phyloP scores from a whole-genome alignment of 768 basidiomycete species.

The Strobilomyces confusus region DNA sequence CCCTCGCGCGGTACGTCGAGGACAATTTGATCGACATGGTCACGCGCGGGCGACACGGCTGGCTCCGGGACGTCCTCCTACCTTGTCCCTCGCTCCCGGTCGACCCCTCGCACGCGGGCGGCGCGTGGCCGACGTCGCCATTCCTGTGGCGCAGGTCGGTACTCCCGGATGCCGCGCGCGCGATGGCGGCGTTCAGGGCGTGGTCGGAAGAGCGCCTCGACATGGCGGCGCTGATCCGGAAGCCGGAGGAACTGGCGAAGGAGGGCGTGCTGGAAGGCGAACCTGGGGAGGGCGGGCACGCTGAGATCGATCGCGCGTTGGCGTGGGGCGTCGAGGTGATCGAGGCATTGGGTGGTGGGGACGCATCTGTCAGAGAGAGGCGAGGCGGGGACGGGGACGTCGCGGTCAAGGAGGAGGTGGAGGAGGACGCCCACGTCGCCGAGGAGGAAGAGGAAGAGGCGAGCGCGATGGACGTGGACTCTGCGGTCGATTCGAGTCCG shows the following conservation, averaged over 20 bases:
- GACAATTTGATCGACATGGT: constrained; percentile 38
- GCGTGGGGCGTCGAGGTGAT: constrained; percentile 55
- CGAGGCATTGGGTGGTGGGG: constrained; percentile 30
- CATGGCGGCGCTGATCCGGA: constrained; percentile 39
- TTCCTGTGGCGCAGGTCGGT: constrained; percentile 8
- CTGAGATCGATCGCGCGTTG: constrained; percentile 39
- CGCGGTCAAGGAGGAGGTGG: constrained; percentile 15
- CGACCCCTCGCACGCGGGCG: neutral
- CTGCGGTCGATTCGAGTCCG: neutral
- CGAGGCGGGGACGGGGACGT: neutral
- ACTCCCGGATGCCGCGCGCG: constrained; percentile 12
- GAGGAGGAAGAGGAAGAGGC: constrained; percentile 5
- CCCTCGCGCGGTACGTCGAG: constrained; percentile 40
- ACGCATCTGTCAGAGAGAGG: neutral
- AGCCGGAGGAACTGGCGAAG: constrained; percentile 37
- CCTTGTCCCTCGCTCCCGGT: neutral
- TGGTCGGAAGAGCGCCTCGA: constrained; percentile 31
- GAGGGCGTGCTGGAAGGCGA: constrained; percentile 28
- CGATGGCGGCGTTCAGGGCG: constrained; percentile 1
- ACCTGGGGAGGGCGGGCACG: constrained; percentile 16
- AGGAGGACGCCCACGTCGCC: neutral
- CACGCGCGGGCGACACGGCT: constrained; percentile 38
- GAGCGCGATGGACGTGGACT: constrained; percentile 21
- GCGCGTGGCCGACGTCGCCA: neutral
- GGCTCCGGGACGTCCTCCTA: constrained; percentile 29